These are phyloP conservation scores for Syncephalastrum sp. DNA, from an alignment of 371 early-diverging fungal genomes.

Conservation along the genomic window DNA sequence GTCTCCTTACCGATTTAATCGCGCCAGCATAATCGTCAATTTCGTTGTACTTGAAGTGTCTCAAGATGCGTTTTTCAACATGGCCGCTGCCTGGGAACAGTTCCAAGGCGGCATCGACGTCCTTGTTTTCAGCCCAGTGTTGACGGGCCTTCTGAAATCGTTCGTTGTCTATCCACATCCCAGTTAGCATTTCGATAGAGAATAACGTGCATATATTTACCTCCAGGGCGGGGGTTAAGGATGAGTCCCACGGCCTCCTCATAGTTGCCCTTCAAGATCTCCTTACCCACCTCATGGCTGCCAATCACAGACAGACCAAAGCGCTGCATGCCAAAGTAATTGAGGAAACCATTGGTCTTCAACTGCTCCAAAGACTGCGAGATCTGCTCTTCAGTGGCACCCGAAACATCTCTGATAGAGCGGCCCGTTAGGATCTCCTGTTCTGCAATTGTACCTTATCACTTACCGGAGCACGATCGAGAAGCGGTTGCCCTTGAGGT, in stretches of 20 bases:
- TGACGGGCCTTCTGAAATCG: constrained; percentile 65
- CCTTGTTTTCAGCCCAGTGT: constrained; percentile 65
- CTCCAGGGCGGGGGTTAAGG: constrained; percentile 72
- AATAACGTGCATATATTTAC: constrained; percentile 25
- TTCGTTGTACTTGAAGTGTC: constrained; percentile 10
- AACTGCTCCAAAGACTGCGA: constrained; percentile 62
- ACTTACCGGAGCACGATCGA: constrained; percentile 69
- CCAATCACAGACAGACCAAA: constrained; percentile 90
- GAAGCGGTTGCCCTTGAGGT: constrained; percentile 90
- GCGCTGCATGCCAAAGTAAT: constrained; percentile 99
- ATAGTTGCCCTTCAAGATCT: constrained; percentile 78
- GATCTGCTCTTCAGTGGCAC: constrained; percentile 44
- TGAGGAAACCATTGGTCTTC: constrained; percentile 82
- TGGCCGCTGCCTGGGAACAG: constrained; percentile 69
- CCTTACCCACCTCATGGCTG: constrained; percentile 88
- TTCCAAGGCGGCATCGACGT: constrained; percentile 61
- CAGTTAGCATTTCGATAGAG: not conserved
- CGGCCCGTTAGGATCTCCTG: not conserved
- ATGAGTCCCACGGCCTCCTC: constrained; percentile 76
- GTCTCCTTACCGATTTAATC: constrained; percentile 51
- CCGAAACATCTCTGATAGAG: constrained; percentile 32
- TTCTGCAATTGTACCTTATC: constrained; percentile 3
- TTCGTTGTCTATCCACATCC: constrained; percentile 40
- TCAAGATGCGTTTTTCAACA: constrained; percentile 76
- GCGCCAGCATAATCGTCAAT: constrained; percentile 64